Base-by-base conservation (phyloP, 73 alveolate genomes). In the Paramecium primaurelia region DNA sequence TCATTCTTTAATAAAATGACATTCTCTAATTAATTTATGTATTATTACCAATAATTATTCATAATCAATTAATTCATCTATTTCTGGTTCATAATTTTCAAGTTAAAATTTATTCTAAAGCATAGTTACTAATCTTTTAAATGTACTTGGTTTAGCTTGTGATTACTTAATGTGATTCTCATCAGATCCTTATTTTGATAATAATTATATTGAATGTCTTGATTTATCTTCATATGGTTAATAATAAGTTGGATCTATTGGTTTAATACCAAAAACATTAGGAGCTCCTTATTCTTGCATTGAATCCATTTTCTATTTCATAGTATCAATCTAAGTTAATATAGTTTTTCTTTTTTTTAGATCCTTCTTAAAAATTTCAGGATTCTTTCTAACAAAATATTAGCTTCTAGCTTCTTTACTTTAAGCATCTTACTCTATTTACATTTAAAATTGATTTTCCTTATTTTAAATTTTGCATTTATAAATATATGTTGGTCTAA, bases 81-180 rank as follows among this genome's bases (percentile, higher is more conserved):
- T 40, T 73, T 73, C 87, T 16, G 87, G 87, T 73, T 73, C 58
- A 18, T 37, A 73, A 37, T 34, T 40, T 73, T 73, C 87, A 36
- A 73, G 34, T 73, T 73, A 34, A 73, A 73, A 73, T 73, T 73
- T 73, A n/a, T 40, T 40, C 22, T 64, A 64, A 28, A 64, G 30
- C 49, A 64, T 64, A 12, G 84, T 64, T 1, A 64, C 84, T 64
- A 64, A 64, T 64, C 84, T 64, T 64, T 64, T 64, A 32, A 64
- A 64, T 6, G 84, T 64, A 64, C 47, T 64, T 4, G 84, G 84
- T 64, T 20, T 64, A 0, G 45, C 4, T 64, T 64, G 10, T 25
- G 84, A 28, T 64, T 64, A 9, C 9, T 64, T 64, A 32, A 59
- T 59, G 6, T 18, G 69, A 18, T 64, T 64, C 2, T 64, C 49